phyloP scores from a whole-genome alignment of 345 rosid species.

The Zanthoxylum bungeanum region DNA sequence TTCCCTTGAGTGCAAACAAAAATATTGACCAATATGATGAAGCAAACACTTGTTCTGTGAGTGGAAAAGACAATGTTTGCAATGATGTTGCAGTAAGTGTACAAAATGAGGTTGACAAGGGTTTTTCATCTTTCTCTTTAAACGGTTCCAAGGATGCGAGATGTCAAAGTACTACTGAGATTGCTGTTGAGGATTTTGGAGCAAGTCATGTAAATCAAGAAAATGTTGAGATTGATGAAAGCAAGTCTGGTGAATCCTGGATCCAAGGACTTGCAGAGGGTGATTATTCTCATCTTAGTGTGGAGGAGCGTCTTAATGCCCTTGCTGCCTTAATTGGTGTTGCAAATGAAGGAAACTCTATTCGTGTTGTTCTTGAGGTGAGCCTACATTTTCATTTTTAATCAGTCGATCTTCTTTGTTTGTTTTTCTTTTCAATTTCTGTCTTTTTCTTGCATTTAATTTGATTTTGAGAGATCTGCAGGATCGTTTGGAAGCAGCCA shows the following conservation, averaged over 20 bases:
- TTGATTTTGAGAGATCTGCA: slow-evolving; percentile 32
- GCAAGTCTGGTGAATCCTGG: slow-evolving; percentile 82
- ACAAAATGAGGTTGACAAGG: slow-evolving; percentile 42
- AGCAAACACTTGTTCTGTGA: slow-evolving; percentile 40
- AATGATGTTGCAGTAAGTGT: slow-evolving; percentile 29
- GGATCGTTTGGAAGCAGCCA: slow-evolving; percentile 99
- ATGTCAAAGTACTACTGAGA: slow-evolving; percentile 33
- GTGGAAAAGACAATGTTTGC: slow-evolving; percentile 36
- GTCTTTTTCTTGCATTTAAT: background rate
- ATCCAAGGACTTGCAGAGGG: slow-evolving; percentile 92
- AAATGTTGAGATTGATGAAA: slow-evolving; percentile 70
- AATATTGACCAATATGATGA: slow-evolving; percentile 37
- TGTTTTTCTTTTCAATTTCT: slow-evolving; percentile 5
- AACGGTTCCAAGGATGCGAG: slow-evolving; percentile 37
- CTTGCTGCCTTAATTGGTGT: slow-evolving; percentile 78
- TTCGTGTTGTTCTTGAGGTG: slow-evolving; percentile 94
- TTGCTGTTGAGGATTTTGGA: slow-evolving; percentile 31
- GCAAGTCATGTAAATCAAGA: slow-evolving; percentile 38
- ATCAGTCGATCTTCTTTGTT: slow-evolving; percentile 10
- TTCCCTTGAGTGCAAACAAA: slow-evolving; percentile 47
- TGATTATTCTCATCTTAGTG: slow-evolving; percentile 89
- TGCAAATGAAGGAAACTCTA: slow-evolving; percentile 92
- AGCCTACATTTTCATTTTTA: slow-evolving; percentile 12
- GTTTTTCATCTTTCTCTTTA: slow-evolving; percentile 34
- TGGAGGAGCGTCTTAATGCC: slow-evolving; percentile 92